Conservation (phyloP, 345 rosid genomes). For the Arabis hirsuta region DNA sequence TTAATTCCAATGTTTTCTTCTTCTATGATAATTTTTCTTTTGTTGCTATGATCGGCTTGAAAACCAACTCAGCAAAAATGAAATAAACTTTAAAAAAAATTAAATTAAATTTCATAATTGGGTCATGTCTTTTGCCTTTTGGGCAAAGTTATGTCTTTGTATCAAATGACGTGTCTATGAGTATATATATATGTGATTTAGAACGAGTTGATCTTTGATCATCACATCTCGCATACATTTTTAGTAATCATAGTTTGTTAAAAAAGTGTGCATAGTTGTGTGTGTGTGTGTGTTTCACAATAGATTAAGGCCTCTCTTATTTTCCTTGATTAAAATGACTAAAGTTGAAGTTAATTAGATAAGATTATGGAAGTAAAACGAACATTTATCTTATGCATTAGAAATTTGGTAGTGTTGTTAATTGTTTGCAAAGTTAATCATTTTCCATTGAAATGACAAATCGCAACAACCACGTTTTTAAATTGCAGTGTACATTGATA, state of each 20-base stretch:
- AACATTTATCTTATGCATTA: conserved; percentile 12
- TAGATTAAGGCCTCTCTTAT: not conserved
- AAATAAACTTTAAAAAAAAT: not conserved
- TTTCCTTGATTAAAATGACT: not conserved
- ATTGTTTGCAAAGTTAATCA: conserved; percentile 20
- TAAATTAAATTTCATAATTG: not conserved
- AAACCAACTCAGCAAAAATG: not conserved
- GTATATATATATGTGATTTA: conserved; percentile 23
- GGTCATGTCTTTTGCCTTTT: conserved; percentile 24
- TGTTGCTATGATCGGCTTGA: conserved; percentile 17
- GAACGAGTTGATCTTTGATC: conserved; percentile 23
- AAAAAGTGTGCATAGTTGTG: conserved; percentile 16
- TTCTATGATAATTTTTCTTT: not conserved
- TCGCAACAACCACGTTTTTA: conserved; percentile 35
- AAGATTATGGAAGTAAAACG: conserved; percentile 9
- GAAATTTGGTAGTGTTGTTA: not conserved
- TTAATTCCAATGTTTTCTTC: not conserved
- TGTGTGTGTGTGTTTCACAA: conserved; percentile 7
- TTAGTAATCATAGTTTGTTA: conserved; percentile 22
- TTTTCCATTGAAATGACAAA: conserved; percentile 21
- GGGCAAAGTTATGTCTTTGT: conserved; percentile 22
- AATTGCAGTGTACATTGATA: not conserved
- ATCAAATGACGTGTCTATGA: conserved; percentile 19
- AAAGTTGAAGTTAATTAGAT: not conserved
- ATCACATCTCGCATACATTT: not conserved